Percentiles rank a stretch among this genome's conserved stretches.
Evolutionary conservation across 179 eudicot genomes (phyloP).

Genomic region (Beta lomatogona): DNA sequence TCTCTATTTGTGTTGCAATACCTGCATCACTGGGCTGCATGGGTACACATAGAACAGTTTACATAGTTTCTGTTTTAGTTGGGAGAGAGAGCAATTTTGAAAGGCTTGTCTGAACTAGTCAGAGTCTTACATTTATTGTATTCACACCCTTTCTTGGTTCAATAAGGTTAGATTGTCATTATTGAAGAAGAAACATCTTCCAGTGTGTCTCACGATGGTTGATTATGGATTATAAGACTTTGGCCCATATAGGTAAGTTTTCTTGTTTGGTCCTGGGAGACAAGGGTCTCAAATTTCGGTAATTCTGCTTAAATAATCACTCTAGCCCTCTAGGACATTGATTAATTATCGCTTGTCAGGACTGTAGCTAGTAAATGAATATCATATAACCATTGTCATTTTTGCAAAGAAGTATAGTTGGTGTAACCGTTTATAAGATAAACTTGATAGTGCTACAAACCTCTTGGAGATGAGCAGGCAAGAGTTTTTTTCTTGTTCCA

Average conservation of each 20-base stretch:
- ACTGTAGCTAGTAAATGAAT: neutral
- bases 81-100: neutral
- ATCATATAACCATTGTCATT: neutral
- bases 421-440: neutral
- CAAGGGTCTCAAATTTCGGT: neutral
- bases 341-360: neutral
- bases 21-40: neutral
- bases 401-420: neutral
- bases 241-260: neutral
- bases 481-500: slow-evolving; percentile 19
- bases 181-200: neutral
- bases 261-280: neutral
- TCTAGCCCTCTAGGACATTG: neutral
- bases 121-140: neutral
- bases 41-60: neutral
- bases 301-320: neutral
- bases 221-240: neutral
- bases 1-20: neutral
- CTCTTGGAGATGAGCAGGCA: neutral
- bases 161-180: neutral
- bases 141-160: neutral
- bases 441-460: neutral
- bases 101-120: neutral
- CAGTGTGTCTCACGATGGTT: neutral
- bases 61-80: neutral